Percentiles rank a stretch among this genome's conserved stretches.
phyloP scores from a whole-genome alignment of 2,329 filamentous ascomycete genomes.

The Geosmithia putterillii region DNA sequence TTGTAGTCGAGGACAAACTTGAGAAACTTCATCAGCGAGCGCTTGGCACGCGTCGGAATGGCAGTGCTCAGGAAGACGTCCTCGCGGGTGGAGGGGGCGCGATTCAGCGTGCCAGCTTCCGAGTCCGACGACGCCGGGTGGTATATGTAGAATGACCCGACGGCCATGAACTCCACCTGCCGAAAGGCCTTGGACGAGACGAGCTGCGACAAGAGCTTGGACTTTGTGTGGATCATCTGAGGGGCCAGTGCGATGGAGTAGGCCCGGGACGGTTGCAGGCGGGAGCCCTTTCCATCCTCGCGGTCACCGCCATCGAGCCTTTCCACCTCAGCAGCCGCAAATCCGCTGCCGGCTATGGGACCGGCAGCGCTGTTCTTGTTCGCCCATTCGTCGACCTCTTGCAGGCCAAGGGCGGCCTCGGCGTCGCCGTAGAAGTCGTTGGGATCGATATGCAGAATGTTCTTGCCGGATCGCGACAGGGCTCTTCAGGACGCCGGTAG shows the following conservation, averaged over 20 bases:
- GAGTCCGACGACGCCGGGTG: slow-evolving; percentile 21
- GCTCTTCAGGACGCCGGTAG: too few relatives aligned
- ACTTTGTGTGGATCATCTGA: slow-evolving; percentile 75
- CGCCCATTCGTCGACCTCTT: slow-evolving; percentile 70
- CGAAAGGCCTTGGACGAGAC: slow-evolving; percentile 83
- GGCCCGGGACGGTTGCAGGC: slow-evolving; percentile 52
- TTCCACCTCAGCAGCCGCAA: slow-evolving; percentile 19
- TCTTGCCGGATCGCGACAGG: slow-evolving; percentile 83
- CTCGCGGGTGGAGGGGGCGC: slow-evolving; percentile 80
- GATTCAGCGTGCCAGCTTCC: slow-evolving; percentile 45
- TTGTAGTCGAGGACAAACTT: slow-evolving; percentile 72
- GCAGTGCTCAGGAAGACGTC: slow-evolving; percentile 73
- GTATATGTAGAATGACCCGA: slow-evolving; percentile 85
- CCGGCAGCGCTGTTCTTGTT: slow-evolving; percentile 17
- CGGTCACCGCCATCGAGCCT: slow-evolving; percentile 14
- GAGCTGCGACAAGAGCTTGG: slow-evolving; percentile 62
- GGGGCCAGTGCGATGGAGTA: slow-evolving; percentile 80
- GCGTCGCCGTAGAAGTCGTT: slow-evolving; percentile 81
- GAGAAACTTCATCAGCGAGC: slow-evolving; percentile 83
- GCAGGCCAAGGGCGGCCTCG: slow-evolving; percentile 74
- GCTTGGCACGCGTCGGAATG: slow-evolving; percentile 71
- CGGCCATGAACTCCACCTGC: slow-evolving; percentile 85
- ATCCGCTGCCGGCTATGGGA: slow-evolving; percentile 5
- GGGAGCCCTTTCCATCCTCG: slow-evolving; percentile 5
- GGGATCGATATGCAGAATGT: slow-evolving; percentile 77